These are phyloP conservation scores for Eutypella sp. DNA, from an alignment of 2,329 filamentous ascomycete genomes.

Conservation along the genomic window DNA sequence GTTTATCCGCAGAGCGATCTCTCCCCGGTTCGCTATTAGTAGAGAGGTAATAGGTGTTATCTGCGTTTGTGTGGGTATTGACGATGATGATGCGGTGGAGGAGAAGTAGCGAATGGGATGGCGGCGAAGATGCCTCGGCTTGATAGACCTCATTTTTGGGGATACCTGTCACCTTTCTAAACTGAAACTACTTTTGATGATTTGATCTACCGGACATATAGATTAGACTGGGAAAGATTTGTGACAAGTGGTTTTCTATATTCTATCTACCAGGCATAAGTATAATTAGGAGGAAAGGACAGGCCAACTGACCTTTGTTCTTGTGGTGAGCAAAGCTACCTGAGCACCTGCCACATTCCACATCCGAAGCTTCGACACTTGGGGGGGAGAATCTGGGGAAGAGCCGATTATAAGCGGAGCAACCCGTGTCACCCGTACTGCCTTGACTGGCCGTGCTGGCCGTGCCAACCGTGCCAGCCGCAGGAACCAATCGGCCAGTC, in stretches of 20 bases:
- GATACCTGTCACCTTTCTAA: neutral
- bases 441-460: too few species aligned
- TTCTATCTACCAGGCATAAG: too few species aligned
- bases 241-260: too few species aligned
- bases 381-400: neutral
- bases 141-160: slow-evolving; percentile 50
- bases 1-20: slow-evolving; percentile 92
- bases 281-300: too few species aligned
- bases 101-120: slow-evolving; percentile 37
- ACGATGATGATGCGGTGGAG: slow-evolving; percentile 30
- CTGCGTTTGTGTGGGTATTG: slow-evolving; percentile 25
- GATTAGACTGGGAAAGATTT: too few species aligned
- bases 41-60: slow-evolving; percentile 65
- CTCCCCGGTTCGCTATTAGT: slow-evolving; percentile 92
- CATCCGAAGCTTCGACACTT: too few species aligned
- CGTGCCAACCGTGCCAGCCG: too few species aligned
- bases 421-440: too few species aligned
- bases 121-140: slow-evolving; percentile 44
- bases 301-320: too few species aligned
- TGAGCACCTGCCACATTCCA: slow-evolving; percentile 4
- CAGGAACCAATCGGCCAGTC: too few species aligned
- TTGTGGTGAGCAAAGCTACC: slow-evolving; percentile 14
- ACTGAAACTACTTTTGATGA: neutral
- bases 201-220: neutral
- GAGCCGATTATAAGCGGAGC: slow-evolving; percentile 1